Base-by-base conservation (phyloP, 768 basidiomycete genomes). In the Roridomyces roridus region DNA sequence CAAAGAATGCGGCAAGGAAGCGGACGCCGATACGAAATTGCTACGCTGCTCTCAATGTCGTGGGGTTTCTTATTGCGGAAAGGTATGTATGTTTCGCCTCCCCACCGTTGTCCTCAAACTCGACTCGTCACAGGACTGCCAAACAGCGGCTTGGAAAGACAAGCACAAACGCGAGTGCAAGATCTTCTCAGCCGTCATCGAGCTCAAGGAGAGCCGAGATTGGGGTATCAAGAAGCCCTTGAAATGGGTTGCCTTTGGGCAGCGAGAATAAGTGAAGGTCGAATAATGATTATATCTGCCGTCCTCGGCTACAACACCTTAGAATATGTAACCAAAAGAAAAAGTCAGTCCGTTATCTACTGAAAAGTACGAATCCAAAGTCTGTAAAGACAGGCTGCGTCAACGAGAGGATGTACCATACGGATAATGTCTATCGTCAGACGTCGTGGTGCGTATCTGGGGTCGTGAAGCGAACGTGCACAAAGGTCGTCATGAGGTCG, bases 161-260 rank as follows among this genome's bases (percentile, higher is more conserved):
- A 47, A 39, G 12, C 63, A 64, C 52, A 59, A 61, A 48, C 39
- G 45, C 46, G 63, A 58, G 31, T 64, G 63, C 53, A 62, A 64
- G 34, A 43, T 62, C 25, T 58, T 59, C 46, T 17, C 34, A 17
- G 46, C 51, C 20, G 52, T 62, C 21, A 36, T 21, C 15, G 59
- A 57, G 18, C 57, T 64, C 25, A 57, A 64, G 35, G 20, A 43
- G 11, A 62, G 57, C 42, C 56, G 63, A 5, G 24, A 55, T 26
- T 64, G 63, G 63, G 34, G 34, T 7, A 50, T 17, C 3, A 45
- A 46, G 6, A 37, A 57, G n/a, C 28, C 42, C 3, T 31, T 17
- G 15, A n/a, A 62, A 15, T 62, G 60, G 60, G 37, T 62, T 31
- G 47, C 42, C 8, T 54, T 54, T 26, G 55, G 55, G 1, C 18